Conservation (phyloP, 148 eudicot genomes). For the Cornus florida region DNA sequence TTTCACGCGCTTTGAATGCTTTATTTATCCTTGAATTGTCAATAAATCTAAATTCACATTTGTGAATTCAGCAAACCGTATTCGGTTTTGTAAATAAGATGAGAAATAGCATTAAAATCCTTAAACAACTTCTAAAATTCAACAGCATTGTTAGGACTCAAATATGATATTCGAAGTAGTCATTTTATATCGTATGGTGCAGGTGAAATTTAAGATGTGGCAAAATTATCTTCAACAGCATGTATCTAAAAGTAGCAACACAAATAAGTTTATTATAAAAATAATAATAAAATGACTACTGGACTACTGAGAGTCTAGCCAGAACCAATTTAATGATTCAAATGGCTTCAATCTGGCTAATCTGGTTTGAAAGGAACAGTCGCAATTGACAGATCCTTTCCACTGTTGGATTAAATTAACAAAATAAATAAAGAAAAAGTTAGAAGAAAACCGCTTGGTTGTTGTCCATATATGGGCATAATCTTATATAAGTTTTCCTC, state of each 20-base stretch:
- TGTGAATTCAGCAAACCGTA: too few species aligned
- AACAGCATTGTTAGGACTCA: neutral
- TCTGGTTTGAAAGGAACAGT: neutral
- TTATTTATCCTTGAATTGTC: too few species aligned
- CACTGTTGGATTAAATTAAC: neutral
- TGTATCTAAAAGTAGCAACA: neutral
- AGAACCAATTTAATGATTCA: neutral
- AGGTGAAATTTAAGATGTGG: neutral
- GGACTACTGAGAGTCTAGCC: neutral
- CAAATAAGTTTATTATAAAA: neutral
- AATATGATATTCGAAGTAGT: too few species aligned
- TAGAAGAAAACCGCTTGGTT: too few species aligned
- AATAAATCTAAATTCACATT: too few species aligned
- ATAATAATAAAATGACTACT: neutral
- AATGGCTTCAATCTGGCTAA: neutral
- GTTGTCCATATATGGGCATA: neutral
- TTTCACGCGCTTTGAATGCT: too few species aligned
- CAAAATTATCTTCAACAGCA: neutral
- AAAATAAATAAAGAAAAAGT: too few species aligned
- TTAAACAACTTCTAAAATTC: neutral
- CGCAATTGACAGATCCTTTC: neutral
- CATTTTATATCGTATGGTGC: neutral
- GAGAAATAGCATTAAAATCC: constrained; percentile 1
- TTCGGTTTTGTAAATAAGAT: neutral
- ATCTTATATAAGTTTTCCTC: neutral